Evolutionary conservation across 148 eudicot genomes (phyloP), one percentile per base, ranked within the genome.

Genomic region (Polygonum maritimum): DNA sequence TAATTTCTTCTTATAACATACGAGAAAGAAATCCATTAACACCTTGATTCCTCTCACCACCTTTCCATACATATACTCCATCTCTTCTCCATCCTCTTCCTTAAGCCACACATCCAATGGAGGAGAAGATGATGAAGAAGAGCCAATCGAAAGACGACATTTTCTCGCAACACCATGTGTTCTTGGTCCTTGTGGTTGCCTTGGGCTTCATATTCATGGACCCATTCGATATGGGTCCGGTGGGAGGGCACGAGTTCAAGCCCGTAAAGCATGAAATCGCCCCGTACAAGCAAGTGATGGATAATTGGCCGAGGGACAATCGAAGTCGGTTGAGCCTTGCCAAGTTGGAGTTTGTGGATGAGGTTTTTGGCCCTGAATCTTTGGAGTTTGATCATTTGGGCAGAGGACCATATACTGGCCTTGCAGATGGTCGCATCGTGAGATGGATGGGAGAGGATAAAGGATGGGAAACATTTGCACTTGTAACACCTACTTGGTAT

Each of bases 381-480:
- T 74, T 94, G 73, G 97, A 94, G 82, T 94, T 94, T 40, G 98
- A 94, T 80, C 48, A 36, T 1, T 45, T 75, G 77, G 94, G 95
- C 7, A 84, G 83, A 21, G 98, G 98, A 40, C 98, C 98, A 0
- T 94, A 94, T 12, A 74, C 97, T 0, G 98, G 98, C 2, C 75
- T 89, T 76, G 98, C 97, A 0, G 98, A 94, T 75, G 98, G 98
- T 4, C 90, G 96, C 9, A 44, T 94, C 13, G 93, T 88, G 5
- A 83, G 94, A 63, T 91, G 97, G 97, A 88, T 89, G 92, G 97
- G 90, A 1, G 83, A 81, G 31, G 77, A 75, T 48, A 65, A 36
- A 33, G 92, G 96, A 1, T 94, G 98, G 98, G 90, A 89, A 80
- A 91, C 97, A 15, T 94, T 91, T 77, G 98, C 98, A 1, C 77